Evolutionary conservation across 208 protist genomes (phyloP), one percentile per base, ranked within the genome.

Genomic region (Strigomonas culicis): DNA sequence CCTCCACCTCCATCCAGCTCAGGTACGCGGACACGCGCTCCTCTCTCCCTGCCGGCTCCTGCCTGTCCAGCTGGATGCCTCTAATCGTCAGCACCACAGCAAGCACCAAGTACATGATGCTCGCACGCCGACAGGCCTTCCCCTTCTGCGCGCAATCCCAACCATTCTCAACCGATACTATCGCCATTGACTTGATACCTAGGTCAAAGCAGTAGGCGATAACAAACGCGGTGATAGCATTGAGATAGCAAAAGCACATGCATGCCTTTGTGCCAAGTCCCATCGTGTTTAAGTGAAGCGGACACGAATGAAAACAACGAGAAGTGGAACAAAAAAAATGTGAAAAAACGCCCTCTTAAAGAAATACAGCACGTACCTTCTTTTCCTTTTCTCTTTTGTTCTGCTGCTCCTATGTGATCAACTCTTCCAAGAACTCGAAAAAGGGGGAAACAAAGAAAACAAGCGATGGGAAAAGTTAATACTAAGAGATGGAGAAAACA

Each of bases 231-330:
- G 77, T 86, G 7, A 77, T 74, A 22, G 73, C 77, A 63, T 88
- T 94, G 6, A 88, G 62, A 67, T 75, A 88, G 55, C 82, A 88
- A 70, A 94, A 94, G 49, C 84, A 75, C 63, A 92, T 86, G 51
- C 82, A 91, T 0, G 68, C 80, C 17, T 77, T 80, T 6, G 79
- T 76, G 19, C 75, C 76, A 11, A 78, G 39, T 1, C 82, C 77
- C 82, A 88, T 88, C 4, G 2, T 41, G 56, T 13, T 43, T 13
- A 21, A 6, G 31, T 7, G 17, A 61, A 22, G 39, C 13, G 30
- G 31, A 44, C 2, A 61, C 31, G 56, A 44, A 44, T 25, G 17
- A 30, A 59, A 24, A 49, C 22, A 24, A 57, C 51, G 24, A 65
- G 24, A 55, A 71, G 43, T 34, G 56, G 8, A 41, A 6, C 36